phyloP scores from a whole-genome alignment of 768 basidiomycete genomes.

The Boletellus ananas region DNA sequence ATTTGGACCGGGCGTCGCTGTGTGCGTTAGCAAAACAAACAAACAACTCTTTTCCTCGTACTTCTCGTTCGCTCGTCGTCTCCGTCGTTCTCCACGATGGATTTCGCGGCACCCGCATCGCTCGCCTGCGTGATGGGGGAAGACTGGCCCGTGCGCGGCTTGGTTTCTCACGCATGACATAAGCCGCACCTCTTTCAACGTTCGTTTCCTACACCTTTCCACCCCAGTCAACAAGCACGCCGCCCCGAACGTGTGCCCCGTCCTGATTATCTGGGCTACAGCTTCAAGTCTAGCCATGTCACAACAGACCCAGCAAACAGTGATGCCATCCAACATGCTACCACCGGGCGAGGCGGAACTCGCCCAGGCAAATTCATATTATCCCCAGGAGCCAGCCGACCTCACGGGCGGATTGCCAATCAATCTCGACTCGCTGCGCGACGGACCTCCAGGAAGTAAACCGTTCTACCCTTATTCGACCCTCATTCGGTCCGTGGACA shows the following conservation, averaged over 20 bases:
- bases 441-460: conserved; percentile 85
- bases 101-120: conserved; percentile 12
- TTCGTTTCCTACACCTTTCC: conserved; percentile 32
- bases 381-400: conserved; percentile 75
- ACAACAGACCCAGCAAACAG: conserved; percentile 47
- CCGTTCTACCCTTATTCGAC: conserved; percentile 92
- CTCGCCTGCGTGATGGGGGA: conserved; percentile 25
- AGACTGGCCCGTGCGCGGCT: conserved; percentile 55
- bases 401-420: conserved; percentile 81
- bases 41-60: conserved; percentile 35
- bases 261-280: conserved; percentile 9
- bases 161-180: conserved; percentile 42
- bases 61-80: conserved; percentile 28
- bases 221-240: conserved; percentile 21
- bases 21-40: conserved; percentile 59
- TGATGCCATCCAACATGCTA: conserved; percentile 62
- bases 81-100: conserved; percentile 27
- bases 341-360: conserved; percentile 52
- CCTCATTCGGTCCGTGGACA: conserved; percentile 68
- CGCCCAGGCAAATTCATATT: conserved; percentile 53
- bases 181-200: conserved; percentile 48
- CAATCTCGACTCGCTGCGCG: conserved; percentile 81
- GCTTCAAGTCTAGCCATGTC: conserved; percentile 37
- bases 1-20: conserved; percentile 63
- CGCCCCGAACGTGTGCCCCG: conserved; percentile 9